Conservation (phyloP, 768 basidiomycete genomes). For the Neoboletus subvelutipes region DNA sequence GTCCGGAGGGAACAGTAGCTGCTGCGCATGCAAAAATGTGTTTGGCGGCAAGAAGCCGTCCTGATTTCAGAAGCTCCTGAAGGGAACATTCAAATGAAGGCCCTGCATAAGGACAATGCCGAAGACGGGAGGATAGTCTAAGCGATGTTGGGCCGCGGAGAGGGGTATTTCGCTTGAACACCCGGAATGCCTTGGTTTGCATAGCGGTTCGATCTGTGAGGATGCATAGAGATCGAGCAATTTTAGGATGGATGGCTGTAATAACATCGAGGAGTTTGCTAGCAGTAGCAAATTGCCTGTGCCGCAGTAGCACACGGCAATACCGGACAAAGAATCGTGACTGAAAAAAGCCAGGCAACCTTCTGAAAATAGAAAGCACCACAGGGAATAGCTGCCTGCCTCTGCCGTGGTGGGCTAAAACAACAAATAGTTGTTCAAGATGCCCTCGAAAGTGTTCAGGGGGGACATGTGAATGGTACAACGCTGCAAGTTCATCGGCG, state of each 20-base stretch:
- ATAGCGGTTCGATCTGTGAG: constrained; percentile 3
- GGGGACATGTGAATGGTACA: constrained; percentile 39
- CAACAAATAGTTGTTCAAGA: constrained; percentile 45
- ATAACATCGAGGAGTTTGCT: constrained; percentile 29
- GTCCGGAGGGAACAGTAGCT: constrained; percentile 28
- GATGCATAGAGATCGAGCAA: constrained; percentile 11
- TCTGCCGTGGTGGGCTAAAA: constrained; percentile 39
- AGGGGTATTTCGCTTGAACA: neutral
- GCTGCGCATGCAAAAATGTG: constrained; percentile 37
- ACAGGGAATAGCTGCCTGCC: constrained; percentile 38
- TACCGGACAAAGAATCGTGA: constrained; percentile 36
- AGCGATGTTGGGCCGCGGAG: constrained; percentile 13
- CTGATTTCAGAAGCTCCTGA: constrained; percentile 29
- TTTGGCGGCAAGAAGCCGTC: constrained; percentile 45
- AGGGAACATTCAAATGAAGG: constrained; percentile 16
- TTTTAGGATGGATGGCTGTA: constrained; percentile 12
- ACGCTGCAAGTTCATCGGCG: constrained; percentile 32
- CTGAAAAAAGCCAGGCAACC: constrained; percentile 41
- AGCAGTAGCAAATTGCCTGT: constrained; percentile 40
- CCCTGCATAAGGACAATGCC: constrained; percentile 3
- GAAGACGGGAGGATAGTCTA: constrained; percentile 18
- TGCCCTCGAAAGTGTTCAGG: constrained; percentile 40
- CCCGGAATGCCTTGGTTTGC: constrained; percentile 12
- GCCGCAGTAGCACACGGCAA: constrained; percentile 39
- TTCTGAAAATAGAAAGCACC: constrained; percentile 39